phyloP scores from a whole-genome alignment of 2,329 filamentous ascomycete species.

The Fusarium buharicum region DNA sequence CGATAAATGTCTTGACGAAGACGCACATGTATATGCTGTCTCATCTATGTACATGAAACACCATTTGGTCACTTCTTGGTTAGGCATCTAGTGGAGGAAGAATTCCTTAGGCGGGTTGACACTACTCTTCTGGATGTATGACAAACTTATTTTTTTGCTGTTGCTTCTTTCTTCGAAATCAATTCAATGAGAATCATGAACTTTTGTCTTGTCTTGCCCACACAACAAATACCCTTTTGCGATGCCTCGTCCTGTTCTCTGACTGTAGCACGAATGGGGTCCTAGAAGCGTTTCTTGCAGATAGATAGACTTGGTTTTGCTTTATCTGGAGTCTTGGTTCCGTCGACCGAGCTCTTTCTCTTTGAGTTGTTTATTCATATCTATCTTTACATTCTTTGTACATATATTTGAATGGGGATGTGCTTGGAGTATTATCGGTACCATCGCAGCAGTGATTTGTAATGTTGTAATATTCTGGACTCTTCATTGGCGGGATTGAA shows the following conservation, averaged over 20 bases:
- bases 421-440: conserved; percentile 21
- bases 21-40: conserved; percentile 33
- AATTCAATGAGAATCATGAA: conserved; percentile 48
- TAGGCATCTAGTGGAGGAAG: conserved; percentile 38
- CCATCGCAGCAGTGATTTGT: background rate
- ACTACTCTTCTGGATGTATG: conserved; percentile 43
- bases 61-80: conserved; percentile 39
- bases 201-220: conserved; percentile 38
- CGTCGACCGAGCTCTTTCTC: conserved; percentile 15
- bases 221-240: conserved; percentile 12
- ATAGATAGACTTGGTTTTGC: conserved; percentile 40
- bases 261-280: conserved; percentile 9
- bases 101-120: conserved; percentile 28
- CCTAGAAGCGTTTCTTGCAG: conserved; percentile 20
- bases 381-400: conserved; percentile 33
- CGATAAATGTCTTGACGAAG: conserved; percentile 44
- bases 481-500: no score
- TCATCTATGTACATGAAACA: conserved; percentile 41
- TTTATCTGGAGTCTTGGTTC: conserved; percentile 14
- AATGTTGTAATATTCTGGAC: background rate
- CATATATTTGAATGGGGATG: conserved; percentile 34
- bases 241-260: conserved; percentile 15
- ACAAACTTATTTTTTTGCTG: conserved; percentile 37
- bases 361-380: conserved; percentile 32
- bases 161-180: conserved; percentile 37